These are phyloP conservation scores for Annona squamosa DNA, from an alignment of 164 flowering plant genomes.

Conservation along the genomic window DNA sequence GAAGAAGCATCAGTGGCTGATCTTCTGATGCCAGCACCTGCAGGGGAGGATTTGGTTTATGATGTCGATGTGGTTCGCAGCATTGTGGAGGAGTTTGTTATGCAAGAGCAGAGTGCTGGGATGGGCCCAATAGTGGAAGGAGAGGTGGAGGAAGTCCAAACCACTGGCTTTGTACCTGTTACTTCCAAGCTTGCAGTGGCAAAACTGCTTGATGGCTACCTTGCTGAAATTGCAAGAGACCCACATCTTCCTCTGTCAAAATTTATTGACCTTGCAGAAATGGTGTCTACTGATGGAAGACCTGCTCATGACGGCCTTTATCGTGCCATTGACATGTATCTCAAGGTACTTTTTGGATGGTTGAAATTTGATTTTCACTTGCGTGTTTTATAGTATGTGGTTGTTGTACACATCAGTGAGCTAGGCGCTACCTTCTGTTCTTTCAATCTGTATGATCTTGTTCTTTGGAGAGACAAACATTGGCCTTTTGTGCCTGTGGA, in stretches of 20 bases:
- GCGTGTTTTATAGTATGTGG: background rate
- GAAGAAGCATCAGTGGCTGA: slow-evolving; percentile 78
- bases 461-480: background rate
- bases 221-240: slow-evolving; percentile 76
- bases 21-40: slow-evolving; percentile 51
- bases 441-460: background rate
- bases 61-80: slow-evolving; percentile 56
- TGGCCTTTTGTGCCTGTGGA: background rate
- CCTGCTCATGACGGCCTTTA: slow-evolving; percentile 81
- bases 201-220: slow-evolving; percentile 79
- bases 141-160: slow-evolving; percentile 44
- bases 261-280: slow-evolving; percentile 62
- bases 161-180: slow-evolving; percentile 51
- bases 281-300: slow-evolving; percentile 48
- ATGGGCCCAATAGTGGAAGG: slow-evolving; percentile 23
- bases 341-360: slow-evolving; percentile 50
- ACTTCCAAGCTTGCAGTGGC: slow-evolving; percentile 82
- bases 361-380: background rate
- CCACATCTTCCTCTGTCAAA: slow-evolving; percentile 55
- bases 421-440: background rate
- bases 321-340: slow-evolving; percentile 81
- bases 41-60: slow-evolving; percentile 42
- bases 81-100: slow-evolving; percentile 60
- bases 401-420: background rate
- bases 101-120: slow-evolving; percentile 41